phyloP scores from a whole-genome alignment of 2,329 filamentous ascomycete species.

The Hymenoscyphus repandus region DNA sequence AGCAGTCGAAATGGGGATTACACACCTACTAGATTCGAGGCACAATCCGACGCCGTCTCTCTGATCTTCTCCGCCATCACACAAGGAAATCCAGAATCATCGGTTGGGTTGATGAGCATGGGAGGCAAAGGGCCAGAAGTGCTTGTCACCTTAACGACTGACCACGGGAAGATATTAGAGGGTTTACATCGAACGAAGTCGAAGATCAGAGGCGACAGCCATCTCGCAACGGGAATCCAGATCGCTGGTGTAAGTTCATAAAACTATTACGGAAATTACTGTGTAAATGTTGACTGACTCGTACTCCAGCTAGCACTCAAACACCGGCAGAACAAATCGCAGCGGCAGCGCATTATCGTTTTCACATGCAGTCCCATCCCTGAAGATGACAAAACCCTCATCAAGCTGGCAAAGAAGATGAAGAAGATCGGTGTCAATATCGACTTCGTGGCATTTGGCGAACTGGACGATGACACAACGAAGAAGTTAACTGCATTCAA shows the following conservation, averaged over 20 bases:
- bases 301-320: constrained; percentile 77
- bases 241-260: constrained; percentile 77
- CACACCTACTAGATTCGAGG: constrained; percentile 90
- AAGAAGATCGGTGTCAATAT: constrained; percentile 95
- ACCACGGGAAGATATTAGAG: constrained; percentile 92
- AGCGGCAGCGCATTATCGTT: constrained; percentile 93
- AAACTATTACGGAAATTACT: background rate
- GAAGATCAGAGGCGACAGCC: constrained; percentile 84
- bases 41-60: constrained; percentile 90
- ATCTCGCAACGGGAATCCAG: constrained; percentile 91
- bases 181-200: constrained; percentile 82
- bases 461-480: constrained; percentile 82
- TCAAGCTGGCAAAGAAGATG: constrained; percentile 93
- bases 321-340: constrained; percentile 95
- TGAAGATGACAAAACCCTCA: constrained; percentile 83
- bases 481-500: constrained; percentile 95
- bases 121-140: constrained; percentile 96
- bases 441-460: constrained; percentile 92
- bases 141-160: constrained; percentile 89
- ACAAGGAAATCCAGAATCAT: constrained; percentile 91
- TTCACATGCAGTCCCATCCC: constrained; percentile 91
- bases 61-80: constrained; percentile 96
- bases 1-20: constrained; percentile 93
- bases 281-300: background rate
- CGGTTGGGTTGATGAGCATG: constrained; percentile 98